A percentile compares a stretch with the other conserved stretches of the same genome.
Evolutionary conservation across 1,284 basidiomycete species (phyloP).

Genomic region (Leccinum angustisporum): DNA sequence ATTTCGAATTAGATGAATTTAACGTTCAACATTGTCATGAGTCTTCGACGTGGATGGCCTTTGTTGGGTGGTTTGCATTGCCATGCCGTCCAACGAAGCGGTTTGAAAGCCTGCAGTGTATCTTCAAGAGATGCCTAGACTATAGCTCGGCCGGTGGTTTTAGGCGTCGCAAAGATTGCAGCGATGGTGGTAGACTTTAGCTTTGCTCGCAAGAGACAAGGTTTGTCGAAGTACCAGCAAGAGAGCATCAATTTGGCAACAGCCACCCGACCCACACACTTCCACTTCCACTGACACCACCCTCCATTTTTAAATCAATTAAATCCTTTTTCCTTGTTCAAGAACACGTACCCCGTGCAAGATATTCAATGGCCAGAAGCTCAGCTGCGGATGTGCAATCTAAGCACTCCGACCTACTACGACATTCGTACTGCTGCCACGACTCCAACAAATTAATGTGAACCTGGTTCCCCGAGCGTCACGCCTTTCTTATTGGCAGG

Average conservation of each 20-base stretch:
- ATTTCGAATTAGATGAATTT: conserved; percentile 4
- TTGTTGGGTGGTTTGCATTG: background rate
- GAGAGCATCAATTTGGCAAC: background rate
- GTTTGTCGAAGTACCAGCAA: background rate
- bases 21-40: background rate
- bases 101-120: background rate
- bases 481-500: background rate
- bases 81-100: no score
- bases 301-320: no score
- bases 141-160: background rate
- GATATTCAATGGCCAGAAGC: background rate
- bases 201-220: background rate
- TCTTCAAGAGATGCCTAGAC: background rate
- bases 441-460: conserved; percentile 3
- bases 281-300: background rate
- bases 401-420: background rate
- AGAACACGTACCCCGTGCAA: background rate
- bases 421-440: background rate
- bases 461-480: background rate
- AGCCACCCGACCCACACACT: background rate
- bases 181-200: background rate
- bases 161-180: background rate
- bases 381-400: background rate
- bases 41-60: background rate
- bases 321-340: background rate